phyloP scores from a whole-genome alignment of 2,329 filamentous ascomycete species.

The Kalmusia sp. region DNA sequence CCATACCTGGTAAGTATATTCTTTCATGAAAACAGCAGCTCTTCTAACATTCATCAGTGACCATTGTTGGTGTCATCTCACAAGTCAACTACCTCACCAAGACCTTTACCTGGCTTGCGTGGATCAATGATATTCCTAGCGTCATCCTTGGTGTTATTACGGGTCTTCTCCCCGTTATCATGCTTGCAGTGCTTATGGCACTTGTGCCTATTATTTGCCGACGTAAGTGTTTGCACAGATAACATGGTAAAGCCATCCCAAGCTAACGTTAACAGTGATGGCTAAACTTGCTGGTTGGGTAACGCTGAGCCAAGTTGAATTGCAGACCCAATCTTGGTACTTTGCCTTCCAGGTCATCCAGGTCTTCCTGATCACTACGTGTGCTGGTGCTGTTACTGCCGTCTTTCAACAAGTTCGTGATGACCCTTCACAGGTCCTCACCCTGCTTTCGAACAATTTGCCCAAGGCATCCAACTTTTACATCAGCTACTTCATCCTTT shows the following conservation, averaged over 20 bases:
- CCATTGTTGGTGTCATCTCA: constrained; percentile 52
- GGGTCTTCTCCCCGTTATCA: constrained; percentile 52
- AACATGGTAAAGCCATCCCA: background rate
- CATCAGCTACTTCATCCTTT: constrained; percentile 91
- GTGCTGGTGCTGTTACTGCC: constrained; percentile 79
- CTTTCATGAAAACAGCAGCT: background rate
- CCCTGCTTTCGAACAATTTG: constrained; percentile 73
- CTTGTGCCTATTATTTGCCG: constrained; percentile 54
- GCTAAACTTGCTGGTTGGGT: constrained; percentile 46
- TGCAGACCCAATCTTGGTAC: constrained; percentile 91
- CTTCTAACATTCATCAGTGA: constrained; percentile 38
- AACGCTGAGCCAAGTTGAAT: constrained; percentile 55
- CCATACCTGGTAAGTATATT: constrained; percentile 44
- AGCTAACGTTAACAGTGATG: constrained; percentile 35
- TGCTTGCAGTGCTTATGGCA: constrained; percentile 53
- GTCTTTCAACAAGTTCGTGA: constrained; percentile 61
- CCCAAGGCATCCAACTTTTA: constrained; percentile 94
- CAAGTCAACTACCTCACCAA: constrained; percentile 53
- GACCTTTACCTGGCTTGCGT: constrained; percentile 48
- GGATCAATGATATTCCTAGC: constrained; percentile 50
- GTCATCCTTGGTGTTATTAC: constrained; percentile 54
- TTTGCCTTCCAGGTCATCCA: constrained; percentile 94
- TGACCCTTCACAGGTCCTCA: constrained; percentile 67
- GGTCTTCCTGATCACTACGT: constrained; percentile 86
- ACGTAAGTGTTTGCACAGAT: constrained; percentile 24